These are phyloP conservation scores for Saccharomycopsis amapae DNA, from an alignment of 805 yeast genomes.

Conservation along the genomic window DNA sequence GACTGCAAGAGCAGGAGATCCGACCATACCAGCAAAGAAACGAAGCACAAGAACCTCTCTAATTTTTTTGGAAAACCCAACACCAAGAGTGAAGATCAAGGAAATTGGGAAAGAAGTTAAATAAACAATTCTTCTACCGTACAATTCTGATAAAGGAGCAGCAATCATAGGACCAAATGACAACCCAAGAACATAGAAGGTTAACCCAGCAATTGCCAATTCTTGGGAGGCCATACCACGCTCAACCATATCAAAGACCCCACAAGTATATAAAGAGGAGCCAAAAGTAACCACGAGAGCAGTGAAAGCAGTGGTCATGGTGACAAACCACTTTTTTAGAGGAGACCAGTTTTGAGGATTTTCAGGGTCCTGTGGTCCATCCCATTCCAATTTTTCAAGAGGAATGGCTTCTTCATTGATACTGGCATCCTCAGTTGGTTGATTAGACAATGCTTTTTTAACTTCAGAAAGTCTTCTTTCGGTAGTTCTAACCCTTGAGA, in stretches of 20 bases:
- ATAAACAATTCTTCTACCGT: constrained; percentile 62
- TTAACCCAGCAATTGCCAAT: constrained; percentile 58
- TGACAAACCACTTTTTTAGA: constrained; percentile 56
- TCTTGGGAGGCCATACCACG: constrained; percentile 51
- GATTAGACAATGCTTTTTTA: background rate
- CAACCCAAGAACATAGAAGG: constrained; percentile 64
- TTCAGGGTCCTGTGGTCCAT: constrained; percentile 50
- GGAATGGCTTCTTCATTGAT: constrained; percentile 20
- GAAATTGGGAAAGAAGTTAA: constrained; percentile 53
- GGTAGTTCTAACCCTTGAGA: constrained; percentile 1
- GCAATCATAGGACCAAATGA: constrained; percentile 64
- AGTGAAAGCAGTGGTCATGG: constrained; percentile 55
- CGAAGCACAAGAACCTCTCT: constrained; percentile 58
- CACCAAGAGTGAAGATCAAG: constrained; percentile 68
- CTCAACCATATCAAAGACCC: constrained; percentile 46
- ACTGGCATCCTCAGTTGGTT: background rate
- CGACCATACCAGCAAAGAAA: constrained; percentile 66
- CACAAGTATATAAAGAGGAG: constrained; percentile 62
- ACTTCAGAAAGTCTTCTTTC: constrained; percentile 11
- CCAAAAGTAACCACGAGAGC: constrained; percentile 72
- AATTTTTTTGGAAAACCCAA: constrained; percentile 57
- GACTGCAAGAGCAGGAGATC: constrained; percentile 77
- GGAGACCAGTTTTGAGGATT: constrained; percentile 66
- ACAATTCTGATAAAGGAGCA: constrained; percentile 65
- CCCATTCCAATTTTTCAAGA: constrained; percentile 47